A percentile compares a stretch with the other conserved stretches of the same genome.
Evolutionary conservation across 331 rosid species (phyloP).

Genomic region (Cucumis variabilis): DNA sequence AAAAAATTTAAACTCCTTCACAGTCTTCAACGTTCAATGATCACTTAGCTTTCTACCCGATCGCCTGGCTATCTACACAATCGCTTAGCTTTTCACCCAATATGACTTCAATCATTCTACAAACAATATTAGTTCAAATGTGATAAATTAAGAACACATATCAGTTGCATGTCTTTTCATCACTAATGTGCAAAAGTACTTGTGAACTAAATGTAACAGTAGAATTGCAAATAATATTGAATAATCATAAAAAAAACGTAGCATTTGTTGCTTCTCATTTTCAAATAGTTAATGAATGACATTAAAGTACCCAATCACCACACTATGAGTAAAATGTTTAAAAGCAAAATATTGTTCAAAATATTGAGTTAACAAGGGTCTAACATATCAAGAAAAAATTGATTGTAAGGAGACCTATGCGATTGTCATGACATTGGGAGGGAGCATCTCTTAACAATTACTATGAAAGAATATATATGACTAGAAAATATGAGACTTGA

Average conservation of each 20-base stretch:
- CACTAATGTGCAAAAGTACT: too few relatives aligned
- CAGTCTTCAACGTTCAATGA: too few relatives aligned
- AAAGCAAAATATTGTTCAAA: too few relatives aligned
- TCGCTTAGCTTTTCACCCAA: too few relatives aligned
- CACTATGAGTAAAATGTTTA: not conserved
- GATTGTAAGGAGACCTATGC: not conserved
- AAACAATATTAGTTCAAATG: too few relatives aligned
- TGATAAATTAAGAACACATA: too few relatives aligned
- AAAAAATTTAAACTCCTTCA: too few relatives aligned
- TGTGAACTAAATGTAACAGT: not conserved
- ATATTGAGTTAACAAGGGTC: not conserved
- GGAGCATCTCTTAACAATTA: not conserved
- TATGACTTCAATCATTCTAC: too few relatives aligned
- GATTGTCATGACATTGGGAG: not conserved
- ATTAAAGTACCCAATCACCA: not conserved
- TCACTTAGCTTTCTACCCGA: too few relatives aligned
- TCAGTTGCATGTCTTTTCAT: too few relatives aligned
- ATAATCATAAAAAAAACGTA: not conserved
- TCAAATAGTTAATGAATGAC: not conserved
- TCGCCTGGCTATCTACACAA: too few relatives aligned
- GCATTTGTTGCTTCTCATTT: not conserved
- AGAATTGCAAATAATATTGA: not conserved
- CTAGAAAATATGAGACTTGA: not conserved
- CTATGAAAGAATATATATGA: not conserved
- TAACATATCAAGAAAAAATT: not conserved